Evolutionary conservation across 164 flowering plant genomes (phyloP), one percentile per base, ranked within the genome.

Genomic region (Saururus chinensis): DNA sequence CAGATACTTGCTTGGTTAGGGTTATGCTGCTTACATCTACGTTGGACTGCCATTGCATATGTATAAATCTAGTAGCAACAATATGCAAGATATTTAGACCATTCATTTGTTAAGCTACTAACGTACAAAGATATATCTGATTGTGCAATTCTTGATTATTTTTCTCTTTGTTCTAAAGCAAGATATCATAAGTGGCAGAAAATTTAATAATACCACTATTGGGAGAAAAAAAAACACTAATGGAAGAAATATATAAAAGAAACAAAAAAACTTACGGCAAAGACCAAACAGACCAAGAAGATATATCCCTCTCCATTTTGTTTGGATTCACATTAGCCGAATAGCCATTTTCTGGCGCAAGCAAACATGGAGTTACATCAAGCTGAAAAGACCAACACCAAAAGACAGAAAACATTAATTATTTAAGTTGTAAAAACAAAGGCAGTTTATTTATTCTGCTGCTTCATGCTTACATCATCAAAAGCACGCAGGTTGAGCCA

Each of bases 401-500:
- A 16, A 6, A 55, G 6, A 19, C 30, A 55, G 35, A 55, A 23
- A 30, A 24, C 16, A 55, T 24, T 23, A 24, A 24, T 24, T 0
- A 25, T 21, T 5, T 54, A 20, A 45, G 4, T n/a, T n/a, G n/a
- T 17, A 45, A 12, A 45, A 12, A 8, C 17, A 45, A 41, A 41
- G 45, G 11, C 12, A 41, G 11, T 41, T 41, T 13, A 9, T 37
- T 58, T 58, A 37, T 30, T 30, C 35, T 4, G n/a, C 7, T 35
- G 11, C 40, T 63, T 17, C 49, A 41, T 45, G 55, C 89, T 83
- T 82, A 91, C 97, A 77, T 91, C 95, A 76, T 75, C 81, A 74
- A 78, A 86, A 64, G 82, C 77, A 74, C 74, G 89, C 78, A 91
- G 73, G 66, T 88, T 88, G 62, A 91, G 89, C 97, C 95, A 86